Base-by-base conservation (phyloP, 2,329 filamentous ascomycete genomes). In the Albophoma yamanashiensis region DNA sequence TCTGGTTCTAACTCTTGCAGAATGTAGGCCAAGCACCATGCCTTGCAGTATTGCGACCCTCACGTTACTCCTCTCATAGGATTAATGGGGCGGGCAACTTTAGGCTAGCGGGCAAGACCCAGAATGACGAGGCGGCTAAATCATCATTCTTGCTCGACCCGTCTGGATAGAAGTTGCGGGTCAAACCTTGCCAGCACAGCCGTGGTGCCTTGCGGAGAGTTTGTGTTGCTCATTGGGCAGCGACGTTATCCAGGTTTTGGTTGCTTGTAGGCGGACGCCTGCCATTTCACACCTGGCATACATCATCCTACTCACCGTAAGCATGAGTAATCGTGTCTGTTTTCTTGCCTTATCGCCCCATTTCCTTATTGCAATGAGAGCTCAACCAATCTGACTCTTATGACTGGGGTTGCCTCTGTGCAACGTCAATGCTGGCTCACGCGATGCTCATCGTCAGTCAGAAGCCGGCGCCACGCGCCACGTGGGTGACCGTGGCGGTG, bases 1-100 rank as follows among this genome's bases (percentile, higher is more conserved):
- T 61, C 59, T 47, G 59, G 61, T 63, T 65, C 64, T 61, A 62
- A 60, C 61, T 59, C 57, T 59, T 57, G 59, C 59, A 43, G 50
- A 56, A 38, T 58, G 63, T 61, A 59, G 55, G 60, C 58, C 43
- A 52, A 45, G 59, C 63, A 61, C 57, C 27, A 53, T 62, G 60
- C 62, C 60, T 61, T 62, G 36, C 36, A 12, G 36, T 14, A 59
- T 31, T 57, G 40, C 53, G 55, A 58, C 56, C 57, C 39, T 31
- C 50, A n/a, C 38, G 60, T 60, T 58, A 57, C 62, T 50, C 36
- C 38, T 56, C 56, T 22, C 9, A 17, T 25, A 15, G 17, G 25
- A 5, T 17, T 42, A n/a, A 25, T 31, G 17, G 45, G 14, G 27
- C 22, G 25, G 57, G 15, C 57, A 12, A 22, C 34, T 52, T 34